Evolutionary conservation across 306 rosid genomes (phyloP).

Genomic region (Pterocarpus macrocarpus): DNA sequence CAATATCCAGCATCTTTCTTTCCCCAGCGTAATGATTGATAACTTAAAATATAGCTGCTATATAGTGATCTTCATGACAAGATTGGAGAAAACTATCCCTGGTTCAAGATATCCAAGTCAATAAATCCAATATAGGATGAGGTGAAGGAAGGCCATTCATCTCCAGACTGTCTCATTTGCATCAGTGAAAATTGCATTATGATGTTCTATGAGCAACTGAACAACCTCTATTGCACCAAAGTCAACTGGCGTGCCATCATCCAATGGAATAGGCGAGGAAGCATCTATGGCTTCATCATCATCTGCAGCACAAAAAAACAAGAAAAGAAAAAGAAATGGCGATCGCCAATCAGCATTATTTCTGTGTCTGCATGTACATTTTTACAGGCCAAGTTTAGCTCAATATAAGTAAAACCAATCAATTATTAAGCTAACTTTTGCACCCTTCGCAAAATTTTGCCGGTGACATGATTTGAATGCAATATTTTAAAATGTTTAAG

Average conservation of each 20-base stretch:
- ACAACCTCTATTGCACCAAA: constrained; percentile 88
- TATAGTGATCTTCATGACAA: constrained; percentile 32
- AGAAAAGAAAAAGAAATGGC: constrained; percentile 4
- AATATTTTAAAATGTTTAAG: constrained; percentile 32
- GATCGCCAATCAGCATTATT: constrained; percentile 33
- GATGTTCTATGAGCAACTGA: constrained; percentile 95
- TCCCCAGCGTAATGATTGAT: constrained; percentile 22
- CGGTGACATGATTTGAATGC: constrained; percentile 13
- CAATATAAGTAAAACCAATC: constrained; percentile 8
- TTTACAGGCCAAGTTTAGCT: constrained; percentile 15
- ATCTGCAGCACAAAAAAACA: constrained; percentile 57
- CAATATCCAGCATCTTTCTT: constrained; percentile 27
- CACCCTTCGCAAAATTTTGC: neutral
- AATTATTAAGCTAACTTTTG: neutral
- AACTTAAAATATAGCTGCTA: constrained; percentile 29
- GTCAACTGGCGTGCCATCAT: constrained; percentile 84
- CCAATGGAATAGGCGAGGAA: constrained; percentile 92
- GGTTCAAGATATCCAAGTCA: constrained; percentile 32
- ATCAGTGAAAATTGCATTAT: constrained; percentile 91
- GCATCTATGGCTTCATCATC: constrained; percentile 72
- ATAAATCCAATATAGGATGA: constrained; percentile 36
- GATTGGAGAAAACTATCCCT: constrained; percentile 36
- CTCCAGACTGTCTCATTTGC: constrained; percentile 97
- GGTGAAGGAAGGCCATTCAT: constrained; percentile 43
- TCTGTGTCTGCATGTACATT: constrained; percentile 9